A percentile compares a stretch with the other conserved stretches of the same genome.
phyloP scores from a whole-genome alignment of 805 yeast species.

The Komagataella kurtzmanii region DNA sequence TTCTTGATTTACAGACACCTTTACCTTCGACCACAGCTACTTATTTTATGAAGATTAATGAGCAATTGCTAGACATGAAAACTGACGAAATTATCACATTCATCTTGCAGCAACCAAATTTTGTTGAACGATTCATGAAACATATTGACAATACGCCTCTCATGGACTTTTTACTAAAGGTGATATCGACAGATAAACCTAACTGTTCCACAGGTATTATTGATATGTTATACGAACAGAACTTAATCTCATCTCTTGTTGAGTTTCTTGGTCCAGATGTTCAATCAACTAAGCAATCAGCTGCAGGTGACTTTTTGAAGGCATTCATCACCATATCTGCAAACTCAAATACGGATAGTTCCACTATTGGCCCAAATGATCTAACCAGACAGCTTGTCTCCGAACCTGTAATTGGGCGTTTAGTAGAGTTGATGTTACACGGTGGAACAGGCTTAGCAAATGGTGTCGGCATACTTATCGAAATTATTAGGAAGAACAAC shows the following conservation, averaged over 20 bases:
- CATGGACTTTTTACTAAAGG: constrained; percentile 83
- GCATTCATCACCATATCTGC: constrained; percentile 92
- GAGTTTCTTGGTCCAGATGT: constrained; percentile 56
- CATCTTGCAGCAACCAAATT: constrained; percentile 48
- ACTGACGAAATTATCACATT: constrained; percentile 68
- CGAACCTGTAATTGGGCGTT: constrained; percentile 45
- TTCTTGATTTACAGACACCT: constrained; percentile 56
- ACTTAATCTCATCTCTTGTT: constrained; percentile 59
- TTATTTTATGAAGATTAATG: constrained; percentile 84
- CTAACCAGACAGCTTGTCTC: constrained; percentile 84
- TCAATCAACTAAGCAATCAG: constrained; percentile 68
- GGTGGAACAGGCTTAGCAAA: constrained; percentile 86
- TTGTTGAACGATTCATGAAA: constrained; percentile 69
- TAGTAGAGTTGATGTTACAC: constrained; percentile 65
- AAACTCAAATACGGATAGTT: constrained; percentile 78
- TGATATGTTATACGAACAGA: constrained; percentile 59
- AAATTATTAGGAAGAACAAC: constrained; percentile 87
- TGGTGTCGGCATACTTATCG: constrained; percentile 91
- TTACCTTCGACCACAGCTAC: constrained; percentile 69
- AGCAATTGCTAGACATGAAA: constrained; percentile 79
- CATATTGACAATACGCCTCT: constrained; percentile 90
- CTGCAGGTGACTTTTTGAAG: constrained; percentile 90
- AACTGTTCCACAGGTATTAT: constrained; percentile 82
- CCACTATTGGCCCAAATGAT: constrained; percentile 93
- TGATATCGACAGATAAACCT: constrained; percentile 86